Base-by-base conservation (phyloP, 2,329 filamentous ascomycete species). In the Exserohilum rostratum region DNA sequence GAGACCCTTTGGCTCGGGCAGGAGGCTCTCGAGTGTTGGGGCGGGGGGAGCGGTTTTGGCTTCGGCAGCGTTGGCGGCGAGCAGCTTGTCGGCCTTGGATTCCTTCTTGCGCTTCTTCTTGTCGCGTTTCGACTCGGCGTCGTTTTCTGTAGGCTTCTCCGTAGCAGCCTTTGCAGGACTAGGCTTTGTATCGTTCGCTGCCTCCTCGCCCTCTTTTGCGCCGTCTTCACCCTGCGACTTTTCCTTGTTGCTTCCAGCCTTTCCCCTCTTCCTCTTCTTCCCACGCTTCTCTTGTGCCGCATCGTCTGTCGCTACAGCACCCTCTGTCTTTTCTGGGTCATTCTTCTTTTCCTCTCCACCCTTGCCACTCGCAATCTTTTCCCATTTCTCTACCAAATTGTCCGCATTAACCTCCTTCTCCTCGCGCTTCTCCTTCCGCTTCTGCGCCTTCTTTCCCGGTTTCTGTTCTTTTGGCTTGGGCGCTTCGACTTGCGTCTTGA, bases 371-470 rank as follows among this genome's bases (percentile, higher is more conserved):
- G 65, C 60, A 9, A 68, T 58, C 38, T 76, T 77, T 51, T 66
- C 61, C 75, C 67, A 64, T 45, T 62, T 62, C 58, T 77, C 77
- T 67, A 85, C 65, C 20, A 74, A 45, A 46, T 73, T 87, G 6
- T 87, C 87, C 68, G 93, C 90, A 63, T 96, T 89, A 57, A 95
- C 85, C 54, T 85, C 84, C 66, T 89, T 89, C 82, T 90, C 96
- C 61, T 96, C 46, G 27, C 51, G 80, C 61, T 90, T 67, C 46
- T 69, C 54, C 51, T 75, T 72, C 64, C 67, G 66, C 59, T 85
- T 83, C 76, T 87, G 86, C 70, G 82, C 87, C 62, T 81, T 80
- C 66, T 82, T 85, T 63, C 78, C 70, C 55, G 77, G 67, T 57
- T 75, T 74, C 60, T 71, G 66, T 29, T 70, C 66, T 53, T 66